Conservation (phyloP, 331 rosid genomes). For the Rhamnella rubrinervis region DNA sequence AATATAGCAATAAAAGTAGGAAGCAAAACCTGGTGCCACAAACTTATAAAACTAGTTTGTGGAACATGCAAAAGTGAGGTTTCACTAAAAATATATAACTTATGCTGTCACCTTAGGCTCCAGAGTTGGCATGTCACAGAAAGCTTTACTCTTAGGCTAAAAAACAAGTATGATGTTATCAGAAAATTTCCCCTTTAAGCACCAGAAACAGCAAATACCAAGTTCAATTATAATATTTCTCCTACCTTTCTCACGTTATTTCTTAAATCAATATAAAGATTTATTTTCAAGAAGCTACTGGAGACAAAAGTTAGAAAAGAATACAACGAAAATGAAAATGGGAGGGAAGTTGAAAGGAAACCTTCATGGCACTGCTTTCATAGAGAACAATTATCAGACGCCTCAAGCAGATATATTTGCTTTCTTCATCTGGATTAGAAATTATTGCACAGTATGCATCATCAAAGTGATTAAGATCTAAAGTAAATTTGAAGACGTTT, state of each 20-base stretch:
- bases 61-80: constrained; percentile 5
- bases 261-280: not conserved
- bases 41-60: not conserved
- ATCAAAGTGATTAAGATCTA: constrained; percentile 71
- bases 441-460: constrained; percentile 95
- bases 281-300: not conserved
- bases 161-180: no score
- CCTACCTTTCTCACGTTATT: not conserved
- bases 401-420: constrained; percentile 86
- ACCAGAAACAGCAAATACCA: not conserved
- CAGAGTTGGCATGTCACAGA: not conserved
- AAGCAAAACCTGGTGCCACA: not conserved
- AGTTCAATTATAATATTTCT: not conserved
- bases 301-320: constrained; percentile 1
- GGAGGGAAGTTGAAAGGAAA: constrained; percentile 29
- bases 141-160: not conserved
- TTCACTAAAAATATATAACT: not conserved
- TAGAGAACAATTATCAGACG: constrained; percentile 87
- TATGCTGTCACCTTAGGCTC: no score
- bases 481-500: constrained; percentile 80
- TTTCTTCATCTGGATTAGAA: constrained; percentile 96
- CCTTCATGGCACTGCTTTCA: constrained; percentile 82
- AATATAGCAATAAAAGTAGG: not conserved
- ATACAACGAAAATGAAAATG: not conserved
- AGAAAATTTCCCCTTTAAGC: no score